Percentiles rank a stretch among this genome's conserved stretches.
These are phyloP conservation scores for Tremella mesenterica DNA, from an alignment of 768 basidiomycete species.

Conservation along the genomic window DNA sequence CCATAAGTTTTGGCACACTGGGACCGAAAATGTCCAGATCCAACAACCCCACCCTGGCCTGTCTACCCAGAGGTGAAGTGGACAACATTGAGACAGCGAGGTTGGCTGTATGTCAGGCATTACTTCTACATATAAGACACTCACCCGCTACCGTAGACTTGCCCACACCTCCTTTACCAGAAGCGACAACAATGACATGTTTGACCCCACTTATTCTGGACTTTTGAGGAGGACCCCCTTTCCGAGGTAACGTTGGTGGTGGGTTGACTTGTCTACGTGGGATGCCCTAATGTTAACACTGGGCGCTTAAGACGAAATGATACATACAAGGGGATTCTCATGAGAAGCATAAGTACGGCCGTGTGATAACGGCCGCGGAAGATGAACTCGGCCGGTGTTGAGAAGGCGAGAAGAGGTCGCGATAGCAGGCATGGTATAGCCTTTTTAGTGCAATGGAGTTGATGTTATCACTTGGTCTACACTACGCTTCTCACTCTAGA, in stretches of 20 bases:
- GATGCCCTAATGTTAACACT: conserved; percentile 43
- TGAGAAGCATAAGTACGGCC: no score
- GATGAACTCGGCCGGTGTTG: no score
- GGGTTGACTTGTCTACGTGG: conserved; percentile 42
- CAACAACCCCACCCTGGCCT: conserved; percentile 68
- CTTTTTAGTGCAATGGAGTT: no score
- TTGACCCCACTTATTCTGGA: conserved; percentile 55
- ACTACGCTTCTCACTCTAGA: no score
- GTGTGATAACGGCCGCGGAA: no score
- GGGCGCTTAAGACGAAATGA: neutral
- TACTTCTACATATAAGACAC: conserved; percentile 14
- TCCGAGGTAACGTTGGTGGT: conserved; percentile 47
- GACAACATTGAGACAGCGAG: conserved; percentile 58
- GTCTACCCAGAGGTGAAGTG: conserved; percentile 8
- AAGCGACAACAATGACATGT: conserved; percentile 73
- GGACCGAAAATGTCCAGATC: conserved; percentile 96
- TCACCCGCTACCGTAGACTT: conserved; percentile 86
- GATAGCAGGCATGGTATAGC: no score
- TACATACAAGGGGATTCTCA: conserved; percentile 42
- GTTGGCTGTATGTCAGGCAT: conserved; percentile 10
- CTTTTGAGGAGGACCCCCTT: conserved; percentile 45
- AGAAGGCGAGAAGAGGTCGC: no score
- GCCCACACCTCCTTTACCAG: conserved; percentile 92
- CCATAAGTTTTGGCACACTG: conserved; percentile 86
- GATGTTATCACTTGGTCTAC: no score